Percentiles rank a stretch among this genome's conserved stretches.
Evolutionary conservation across 2,329 filamentous ascomycete genomes (phyloP).

Genomic region (Apiospora koreana): DNA sequence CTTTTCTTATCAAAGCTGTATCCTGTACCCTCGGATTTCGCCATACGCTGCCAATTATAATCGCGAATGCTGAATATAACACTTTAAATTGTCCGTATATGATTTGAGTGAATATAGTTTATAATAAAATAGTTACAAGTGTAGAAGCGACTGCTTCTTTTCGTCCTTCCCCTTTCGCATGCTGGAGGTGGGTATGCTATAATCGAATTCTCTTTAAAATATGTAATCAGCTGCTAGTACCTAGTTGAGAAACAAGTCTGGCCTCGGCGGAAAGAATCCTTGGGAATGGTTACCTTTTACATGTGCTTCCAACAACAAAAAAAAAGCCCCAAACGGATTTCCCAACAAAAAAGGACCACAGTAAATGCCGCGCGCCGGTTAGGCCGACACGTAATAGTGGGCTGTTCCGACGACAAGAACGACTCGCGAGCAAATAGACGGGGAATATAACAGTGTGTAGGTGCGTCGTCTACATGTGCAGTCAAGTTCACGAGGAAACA

Average conservation of each 20-base stretch:
- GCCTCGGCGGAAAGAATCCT: background rate
- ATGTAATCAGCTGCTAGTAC: background rate
- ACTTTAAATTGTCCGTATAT: background rate
- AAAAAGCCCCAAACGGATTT: background rate
- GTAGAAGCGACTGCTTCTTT: background rate
- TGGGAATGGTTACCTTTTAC: conserved; percentile 5
- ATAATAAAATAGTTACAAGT: too few relatives aligned
- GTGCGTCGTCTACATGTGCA: background rate
- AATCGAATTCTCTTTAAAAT: background rate
- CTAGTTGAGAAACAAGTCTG: background rate
- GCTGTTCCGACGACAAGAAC: background rate
- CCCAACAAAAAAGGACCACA: conserved; percentile 3
- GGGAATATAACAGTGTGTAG: background rate
- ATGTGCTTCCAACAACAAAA: conserved; percentile 6
- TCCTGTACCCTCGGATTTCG: background rate
- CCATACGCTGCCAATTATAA: too few relatives aligned
- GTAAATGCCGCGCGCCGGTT: background rate
- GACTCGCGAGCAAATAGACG: background rate
- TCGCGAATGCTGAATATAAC: background rate
- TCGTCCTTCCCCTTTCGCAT: background rate
- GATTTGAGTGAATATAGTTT: background rate
- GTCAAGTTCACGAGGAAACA: background rate
- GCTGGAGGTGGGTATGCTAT: background rate
- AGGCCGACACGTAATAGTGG: conserved; percentile 8
- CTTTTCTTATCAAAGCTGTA: background rate